Percentiles rank a stretch among this genome's conserved stretches.
phyloP scores from a whole-genome alignment of 257 asterid genomes.

The Linderniella brevidens region DNA sequence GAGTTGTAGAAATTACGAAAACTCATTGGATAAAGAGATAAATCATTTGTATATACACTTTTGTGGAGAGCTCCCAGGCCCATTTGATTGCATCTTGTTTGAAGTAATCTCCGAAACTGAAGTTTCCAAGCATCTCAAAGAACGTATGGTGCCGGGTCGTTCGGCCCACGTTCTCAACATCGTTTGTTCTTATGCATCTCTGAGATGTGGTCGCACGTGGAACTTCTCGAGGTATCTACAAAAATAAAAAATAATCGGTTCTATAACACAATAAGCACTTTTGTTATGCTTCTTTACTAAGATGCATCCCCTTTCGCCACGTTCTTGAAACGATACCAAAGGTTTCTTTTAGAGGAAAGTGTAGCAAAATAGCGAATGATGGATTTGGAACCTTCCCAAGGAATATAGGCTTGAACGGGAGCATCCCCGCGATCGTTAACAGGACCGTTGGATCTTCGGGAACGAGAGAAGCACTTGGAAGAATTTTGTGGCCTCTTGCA shows the following conservation, averaged over 20 bases:
- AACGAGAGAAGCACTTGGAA: slow-evolving; percentile 91
- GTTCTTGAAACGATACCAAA: not conserved
- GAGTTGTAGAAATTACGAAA: too few relatives aligned
- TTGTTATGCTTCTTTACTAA: too few relatives aligned
- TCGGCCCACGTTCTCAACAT: slow-evolving; percentile 81
- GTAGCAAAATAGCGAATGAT: slow-evolving; percentile 13
- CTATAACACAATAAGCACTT: too few relatives aligned
- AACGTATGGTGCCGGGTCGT: slow-evolving; percentile 95
- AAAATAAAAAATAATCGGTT: slow-evolving; percentile 12
- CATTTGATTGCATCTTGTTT: slow-evolving; percentile 79
- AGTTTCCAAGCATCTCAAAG: slow-evolving; percentile 98
- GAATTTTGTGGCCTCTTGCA: slow-evolving; percentile 62
- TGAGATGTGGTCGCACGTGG: slow-evolving; percentile 91
- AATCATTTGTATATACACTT: slow-evolving; percentile 65
- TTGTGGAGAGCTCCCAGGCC: slow-evolving; percentile 95
- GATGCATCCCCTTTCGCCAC: too few relatives aligned
- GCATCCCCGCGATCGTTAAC: slow-evolving; percentile 95
- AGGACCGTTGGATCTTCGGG: slow-evolving; percentile 97
- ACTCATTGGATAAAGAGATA: not conserved
- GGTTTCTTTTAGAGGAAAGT: not conserved
- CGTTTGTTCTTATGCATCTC: slow-evolving; percentile 86
- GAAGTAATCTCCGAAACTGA: slow-evolving; percentile 96
- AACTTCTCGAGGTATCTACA: slow-evolving; percentile 75
- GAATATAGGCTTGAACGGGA: slow-evolving; percentile 92
- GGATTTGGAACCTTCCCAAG: slow-evolving; percentile 68